These are phyloP conservation scores for Marasmius sp. DNA, from an alignment of 1,284 basidiomycete genomes.

Conservation along the genomic window DNA sequence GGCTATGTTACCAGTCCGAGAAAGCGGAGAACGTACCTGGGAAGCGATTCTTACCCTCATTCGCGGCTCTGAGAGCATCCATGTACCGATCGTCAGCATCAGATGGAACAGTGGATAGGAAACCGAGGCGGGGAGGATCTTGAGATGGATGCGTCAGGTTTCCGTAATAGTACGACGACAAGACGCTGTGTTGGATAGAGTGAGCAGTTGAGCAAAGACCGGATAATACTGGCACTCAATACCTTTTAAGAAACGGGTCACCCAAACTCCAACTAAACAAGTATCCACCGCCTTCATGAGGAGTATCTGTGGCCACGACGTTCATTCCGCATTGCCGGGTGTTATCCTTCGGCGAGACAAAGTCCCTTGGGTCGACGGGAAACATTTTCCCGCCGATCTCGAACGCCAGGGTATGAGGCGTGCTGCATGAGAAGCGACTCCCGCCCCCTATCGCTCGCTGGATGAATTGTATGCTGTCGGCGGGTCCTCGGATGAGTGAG, in stretches of 20 bases:
- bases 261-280: slow-evolving; percentile 57
- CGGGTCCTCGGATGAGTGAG: slow-evolving; percentile 37
- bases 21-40: slow-evolving; percentile 32
- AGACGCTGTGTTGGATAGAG: slow-evolving; percentile 34
- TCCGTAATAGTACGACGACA: slow-evolving; percentile 63
- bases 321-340: slow-evolving; percentile 9
- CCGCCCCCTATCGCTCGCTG: slow-evolving; percentile 8
- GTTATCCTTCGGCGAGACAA: slow-evolving; percentile 7
- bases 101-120: slow-evolving; percentile 62
- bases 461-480: slow-evolving; percentile 34
- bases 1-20: neutral
- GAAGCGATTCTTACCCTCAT: slow-evolving; percentile 38
- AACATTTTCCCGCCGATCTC: slow-evolving; percentile 42
- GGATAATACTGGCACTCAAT: slow-evolving; percentile 11
- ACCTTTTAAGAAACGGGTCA: slow-evolving; percentile 54
- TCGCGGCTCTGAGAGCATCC: slow-evolving; percentile 39
- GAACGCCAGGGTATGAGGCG: slow-evolving; percentile 46
- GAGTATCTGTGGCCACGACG: slow-evolving; percentile 14
- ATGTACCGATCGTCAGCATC: slow-evolving; percentile 44
- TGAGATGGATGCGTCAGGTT: slow-evolving; percentile 61
- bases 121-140: slow-evolving; percentile 69
- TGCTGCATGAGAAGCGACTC: slow-evolving; percentile 36
- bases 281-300: slow-evolving; percentile 33
- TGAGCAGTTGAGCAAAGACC: neutral
- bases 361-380: slow-evolving; percentile 13